Base-by-base conservation (phyloP, 441 rosid genomes). In the Brassica balearica region DNA sequence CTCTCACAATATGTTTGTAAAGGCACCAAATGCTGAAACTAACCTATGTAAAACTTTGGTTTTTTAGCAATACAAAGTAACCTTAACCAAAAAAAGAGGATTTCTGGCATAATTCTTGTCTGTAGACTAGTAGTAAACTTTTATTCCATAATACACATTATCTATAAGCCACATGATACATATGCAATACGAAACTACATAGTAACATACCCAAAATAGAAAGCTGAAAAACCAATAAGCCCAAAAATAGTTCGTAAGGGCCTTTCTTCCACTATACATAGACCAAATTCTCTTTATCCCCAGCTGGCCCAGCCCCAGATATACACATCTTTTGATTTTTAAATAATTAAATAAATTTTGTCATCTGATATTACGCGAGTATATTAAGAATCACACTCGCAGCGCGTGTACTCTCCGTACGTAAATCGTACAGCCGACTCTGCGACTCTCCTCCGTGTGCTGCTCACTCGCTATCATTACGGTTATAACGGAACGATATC, bases 401-500 rank as follows among this genome's bases (percentile, higher is more conserved):
- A 51, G 66, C 76, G 81, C 76, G 81, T 77, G 67, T 8, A 11
- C 0, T 2, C 0, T 71, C 76, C 80, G 80, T 77, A 71, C 75
- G 8, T 0, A 36, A 14, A 70, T 15, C 71, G 80, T 77, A 71
- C 76, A 12, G 65, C 32, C 70, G 65, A 63, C 61, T 71, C 67
- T 70, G 71, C 32, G 74, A 46, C 68, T 56, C 56, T 34, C 32
- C 56, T 34, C 32, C 15, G 62, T 29, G 63, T 62, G 43, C 64
- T 27, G 53, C 70, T 69, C 75, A 75, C 69, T 75, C 74, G 74
- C 70, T 36, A 69, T 53, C 65, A 41, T 77, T 65, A 71, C 81
- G 81, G 81, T 77, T 77, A 77, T 71, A 65, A 77, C 72, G 51
- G 81, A 77, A 56, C 66, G 11, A 77, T n/a, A 15, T 15, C 0